Evolutionary conservation across 306 rosid genomes (phyloP).

Genomic region (Quercus parvula): DNA sequence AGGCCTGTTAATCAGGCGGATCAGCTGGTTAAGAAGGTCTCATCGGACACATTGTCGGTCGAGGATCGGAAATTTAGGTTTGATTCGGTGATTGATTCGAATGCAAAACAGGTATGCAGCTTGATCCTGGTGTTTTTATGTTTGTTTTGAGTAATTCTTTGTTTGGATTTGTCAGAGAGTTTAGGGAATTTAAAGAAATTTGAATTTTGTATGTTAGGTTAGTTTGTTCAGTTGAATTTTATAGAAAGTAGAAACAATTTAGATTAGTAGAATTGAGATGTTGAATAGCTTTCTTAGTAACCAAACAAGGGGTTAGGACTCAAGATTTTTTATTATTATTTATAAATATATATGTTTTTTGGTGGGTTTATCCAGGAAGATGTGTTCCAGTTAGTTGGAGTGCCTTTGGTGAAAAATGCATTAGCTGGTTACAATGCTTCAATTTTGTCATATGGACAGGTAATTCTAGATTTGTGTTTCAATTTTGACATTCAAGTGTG

Average conservation of each 20-base stretch:
- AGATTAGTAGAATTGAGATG: not conserved
- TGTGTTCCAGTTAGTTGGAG: conserved; percentile 67
- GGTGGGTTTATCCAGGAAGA: conserved; percentile 60
- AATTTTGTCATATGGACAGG: conserved; percentile 89
- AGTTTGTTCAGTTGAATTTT: not conserved
- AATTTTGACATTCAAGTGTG: not conserved
- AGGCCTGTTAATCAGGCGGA: conserved; percentile 59
- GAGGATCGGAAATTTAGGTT: conserved; percentile 59
- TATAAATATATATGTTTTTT: conserved; percentile 5
- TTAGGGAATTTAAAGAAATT: not conserved
- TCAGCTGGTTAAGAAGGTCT: conserved; percentile 55
- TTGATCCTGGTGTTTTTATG: not conserved
- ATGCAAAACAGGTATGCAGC: conserved; percentile 58
- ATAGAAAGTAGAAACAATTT: not conserved
- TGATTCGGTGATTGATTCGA: conserved; percentile 73
- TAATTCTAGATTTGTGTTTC: conserved; percentile 22
- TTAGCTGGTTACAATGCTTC: conserved; percentile 92
- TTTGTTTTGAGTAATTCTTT: not conserved
- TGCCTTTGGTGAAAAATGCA: conserved; percentile 75
- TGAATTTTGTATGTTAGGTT: not conserved
- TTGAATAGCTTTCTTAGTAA: conserved; percentile 6
- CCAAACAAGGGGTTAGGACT: not conserved
- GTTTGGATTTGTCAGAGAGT: not conserved
- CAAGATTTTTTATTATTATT: conserved; percentile 6
- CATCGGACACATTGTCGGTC: conserved; percentile 51